A percentile compares a stretch with the other conserved stretches of the same genome.
Evolutionary conservation across 2,329 filamentous ascomycete genomes (phyloP).

Genomic region (Cephalotrichum gorgonifer): DNA sequence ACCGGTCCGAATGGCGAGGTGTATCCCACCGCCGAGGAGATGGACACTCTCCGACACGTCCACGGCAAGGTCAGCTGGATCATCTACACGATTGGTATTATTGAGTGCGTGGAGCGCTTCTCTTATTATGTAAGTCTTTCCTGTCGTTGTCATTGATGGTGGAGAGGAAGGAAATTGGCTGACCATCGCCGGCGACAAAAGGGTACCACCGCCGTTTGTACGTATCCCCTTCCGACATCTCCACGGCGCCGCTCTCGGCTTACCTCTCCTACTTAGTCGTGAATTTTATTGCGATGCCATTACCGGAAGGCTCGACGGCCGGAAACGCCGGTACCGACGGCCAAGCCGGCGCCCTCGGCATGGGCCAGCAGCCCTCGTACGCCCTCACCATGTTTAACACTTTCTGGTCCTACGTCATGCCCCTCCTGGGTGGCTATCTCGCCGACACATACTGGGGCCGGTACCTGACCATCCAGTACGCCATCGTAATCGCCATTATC

Average conservation of each 20-base stretch:
- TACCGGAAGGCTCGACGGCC: conserved; percentile 43
- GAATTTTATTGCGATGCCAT: conserved; percentile 52
- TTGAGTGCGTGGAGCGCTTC: conserved; percentile 63
- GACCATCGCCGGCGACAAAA: too few relatives aligned
- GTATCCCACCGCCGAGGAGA: conserved; percentile 38
- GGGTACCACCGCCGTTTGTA: conserved; percentile 54
- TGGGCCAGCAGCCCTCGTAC: conserved; percentile 42
- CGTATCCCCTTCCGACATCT: conserved; percentile 22
- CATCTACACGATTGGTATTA: conserved; percentile 53
- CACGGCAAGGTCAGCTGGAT: conserved; percentile 47
- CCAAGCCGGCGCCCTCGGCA: conserved; percentile 43
- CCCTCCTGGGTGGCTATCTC: conserved; percentile 40
- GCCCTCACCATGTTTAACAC: conserved; percentile 37
- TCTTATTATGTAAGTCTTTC: too few relatives aligned
- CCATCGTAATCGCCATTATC: conserved; percentile 50
- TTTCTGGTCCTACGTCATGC: conserved; percentile 52
- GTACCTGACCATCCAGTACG: conserved; percentile 56
- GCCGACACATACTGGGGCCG: conserved; percentile 53
- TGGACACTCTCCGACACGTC: conserved; percentile 40
- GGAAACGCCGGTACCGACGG: conserved; percentile 30
- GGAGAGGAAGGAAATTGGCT: too few relatives aligned
- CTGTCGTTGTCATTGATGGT: too few relatives aligned
- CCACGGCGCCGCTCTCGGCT: too few relatives aligned
- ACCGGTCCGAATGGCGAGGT: conserved; percentile 7
- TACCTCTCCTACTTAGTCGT: conserved; percentile 23